phyloP scores from a whole-genome alignment of 192 early-diverging fungal species.

The Chytriomyces sp. region DNA sequence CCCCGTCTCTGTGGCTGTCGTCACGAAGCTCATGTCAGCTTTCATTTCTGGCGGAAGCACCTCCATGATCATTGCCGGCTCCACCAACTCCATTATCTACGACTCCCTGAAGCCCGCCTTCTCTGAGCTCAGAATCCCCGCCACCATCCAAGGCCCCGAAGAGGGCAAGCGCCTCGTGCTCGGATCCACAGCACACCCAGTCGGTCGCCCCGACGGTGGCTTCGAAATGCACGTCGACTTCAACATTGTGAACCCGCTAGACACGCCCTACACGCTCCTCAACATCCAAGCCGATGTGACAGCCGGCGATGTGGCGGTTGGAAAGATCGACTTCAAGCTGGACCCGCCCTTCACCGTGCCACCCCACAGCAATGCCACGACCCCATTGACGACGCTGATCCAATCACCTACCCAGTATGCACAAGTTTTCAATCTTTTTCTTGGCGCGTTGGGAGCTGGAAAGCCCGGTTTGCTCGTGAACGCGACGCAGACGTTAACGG shows the following conservation, averaged over 20 bases:
- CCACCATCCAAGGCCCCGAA: slow-evolving; percentile 7
- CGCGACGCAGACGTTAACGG: background rate
- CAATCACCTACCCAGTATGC: background rate
- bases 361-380: background rate
- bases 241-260: background rate
- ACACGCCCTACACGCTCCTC: background rate
- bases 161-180: background rate
- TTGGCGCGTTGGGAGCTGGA: background rate
- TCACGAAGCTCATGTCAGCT: background rate
- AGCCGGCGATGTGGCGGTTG: background rate
- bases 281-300: background rate
- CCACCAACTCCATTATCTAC: slow-evolving; percentile 1
- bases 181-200: background rate
- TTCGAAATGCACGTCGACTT: too few species aligned
- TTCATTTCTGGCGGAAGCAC: background rate
- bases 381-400: background rate
- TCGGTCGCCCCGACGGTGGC: too few species aligned
- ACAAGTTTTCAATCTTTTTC: background rate
- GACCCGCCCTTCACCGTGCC: background rate
- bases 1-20: too few species aligned
- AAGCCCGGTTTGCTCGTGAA: background rate
- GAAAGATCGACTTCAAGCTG: background rate
- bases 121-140: background rate
- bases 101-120: slow-evolving; percentile 14
- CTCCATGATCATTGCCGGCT: background rate